Percentiles rank a stretch among this genome's conserved stretches.
Conservation (phyloP, 305 asterid species). For the Solanum hybrid region DNA sequence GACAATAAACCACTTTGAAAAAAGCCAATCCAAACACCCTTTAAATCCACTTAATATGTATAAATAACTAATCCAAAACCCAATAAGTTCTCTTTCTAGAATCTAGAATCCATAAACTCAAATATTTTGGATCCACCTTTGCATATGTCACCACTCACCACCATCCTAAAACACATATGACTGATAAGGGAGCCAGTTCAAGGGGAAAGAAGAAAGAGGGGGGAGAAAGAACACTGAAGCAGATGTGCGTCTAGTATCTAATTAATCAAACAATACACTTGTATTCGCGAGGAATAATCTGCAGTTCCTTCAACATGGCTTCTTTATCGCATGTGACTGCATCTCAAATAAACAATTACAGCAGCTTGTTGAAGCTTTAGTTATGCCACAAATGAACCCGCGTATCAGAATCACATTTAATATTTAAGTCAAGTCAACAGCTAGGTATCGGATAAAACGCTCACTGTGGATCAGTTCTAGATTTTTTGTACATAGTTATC, state of each 20-base stretch:
- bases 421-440: neutral
- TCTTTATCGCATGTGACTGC: neutral
- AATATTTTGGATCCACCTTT: neutral
- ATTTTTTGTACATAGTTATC: neutral
- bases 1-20: neutral
- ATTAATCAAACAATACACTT: neutral
- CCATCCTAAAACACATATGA: neutral
- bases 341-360: neutral
- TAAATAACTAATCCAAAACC: neutral
- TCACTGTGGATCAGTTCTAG: neutral
- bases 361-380: neutral
- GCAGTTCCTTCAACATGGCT: neutral
- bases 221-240: neutral
- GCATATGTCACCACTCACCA: neutral
- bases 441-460: neutral
- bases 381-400: neutral
- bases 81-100: neutral
- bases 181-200: neutral
- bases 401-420: neutral
- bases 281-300: neutral
- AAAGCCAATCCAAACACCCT: neutral
- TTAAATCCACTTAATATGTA: neutral
- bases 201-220: neutral
- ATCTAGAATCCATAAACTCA: neutral
- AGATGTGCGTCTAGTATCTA: neutral